Conservation (phyloP, 2,329 filamentous ascomycete species). For the Trichoderma aggressivum region DNA sequence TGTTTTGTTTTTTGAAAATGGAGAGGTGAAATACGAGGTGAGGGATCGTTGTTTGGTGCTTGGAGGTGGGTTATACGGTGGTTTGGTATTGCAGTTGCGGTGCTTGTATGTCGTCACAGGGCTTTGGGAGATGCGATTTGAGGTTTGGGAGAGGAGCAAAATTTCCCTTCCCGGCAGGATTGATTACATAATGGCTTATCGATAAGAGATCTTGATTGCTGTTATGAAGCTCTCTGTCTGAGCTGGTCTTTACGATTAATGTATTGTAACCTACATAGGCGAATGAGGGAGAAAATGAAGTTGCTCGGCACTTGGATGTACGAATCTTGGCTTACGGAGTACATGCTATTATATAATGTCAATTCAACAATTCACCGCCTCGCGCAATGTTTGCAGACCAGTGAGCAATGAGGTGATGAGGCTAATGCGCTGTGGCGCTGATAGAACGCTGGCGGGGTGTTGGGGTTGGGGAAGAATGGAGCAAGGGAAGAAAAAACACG, state of each 20-base stretch:
- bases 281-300: background rate
- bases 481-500: background rate
- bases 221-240: background rate
- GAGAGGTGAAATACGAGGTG: background rate
- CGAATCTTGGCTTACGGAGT: background rate
- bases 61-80: no score
- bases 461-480: background rate
- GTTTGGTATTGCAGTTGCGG: background rate
- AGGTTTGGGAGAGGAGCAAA: constrained; percentile 1
- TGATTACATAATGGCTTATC: constrained; percentile 9
- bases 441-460: background rate
- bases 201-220: background rate
- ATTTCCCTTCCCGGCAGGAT: constrained; percentile 11
- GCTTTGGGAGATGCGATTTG: constrained; percentile 14
- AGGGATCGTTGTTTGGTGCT: background rate
- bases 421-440: background rate
- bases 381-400: background rate
- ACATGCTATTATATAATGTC: background rate
- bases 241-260: background rate
- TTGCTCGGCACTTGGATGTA: background rate
- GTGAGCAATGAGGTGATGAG: background rate
- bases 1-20: background rate
- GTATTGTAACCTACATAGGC: background rate
- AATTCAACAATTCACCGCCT: background rate
- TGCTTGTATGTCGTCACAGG: constrained; percentile 12